Evolutionary conservation across 2,329 filamentous ascomycete species (phyloP).

Genomic region (Arthrobotrys sphaeroides): DNA sequence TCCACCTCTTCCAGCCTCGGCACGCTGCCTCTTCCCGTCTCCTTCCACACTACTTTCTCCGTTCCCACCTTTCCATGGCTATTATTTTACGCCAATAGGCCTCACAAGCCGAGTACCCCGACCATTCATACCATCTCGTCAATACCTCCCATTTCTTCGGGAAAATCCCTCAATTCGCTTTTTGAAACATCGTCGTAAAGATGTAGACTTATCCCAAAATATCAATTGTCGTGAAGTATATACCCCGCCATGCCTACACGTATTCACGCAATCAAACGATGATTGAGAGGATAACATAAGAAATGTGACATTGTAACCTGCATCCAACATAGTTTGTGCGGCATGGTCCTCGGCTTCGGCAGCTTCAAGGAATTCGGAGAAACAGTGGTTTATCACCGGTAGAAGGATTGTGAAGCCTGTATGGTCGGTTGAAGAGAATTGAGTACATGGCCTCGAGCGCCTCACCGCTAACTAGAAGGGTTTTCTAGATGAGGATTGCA

Average conservation of each 20-base stretch:
- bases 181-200: slow-evolving; percentile 7
- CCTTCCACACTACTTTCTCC: not conserved
- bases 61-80: not conserved
- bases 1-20: no score
- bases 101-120: slow-evolving; percentile 1
- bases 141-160: not conserved
- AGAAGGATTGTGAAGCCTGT: slow-evolving; percentile 61
- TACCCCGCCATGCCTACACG: not conserved
- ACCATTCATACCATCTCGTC: not conserved
- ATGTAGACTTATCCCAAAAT: slow-evolving; percentile 8
- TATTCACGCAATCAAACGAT: not conserved
- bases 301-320: not conserved
- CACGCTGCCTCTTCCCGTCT: no score
- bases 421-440: slow-evolving; percentile 61
- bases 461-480: no score
- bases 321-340: not conserved
- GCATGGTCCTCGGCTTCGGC: not conserved
- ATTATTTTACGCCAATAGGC: not conserved
- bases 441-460: slow-evolving; percentile 60
- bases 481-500: slow-evolving; percentile 58
- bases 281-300: not conserved
- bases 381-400: slow-evolving; percentile 43
- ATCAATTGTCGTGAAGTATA: not conserved
- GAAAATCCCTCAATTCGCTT: not conserved
- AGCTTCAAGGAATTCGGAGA: not conserved